Conservation (phyloP, 177 flowering plant genomes). For the Vitis hybrid region DNA sequence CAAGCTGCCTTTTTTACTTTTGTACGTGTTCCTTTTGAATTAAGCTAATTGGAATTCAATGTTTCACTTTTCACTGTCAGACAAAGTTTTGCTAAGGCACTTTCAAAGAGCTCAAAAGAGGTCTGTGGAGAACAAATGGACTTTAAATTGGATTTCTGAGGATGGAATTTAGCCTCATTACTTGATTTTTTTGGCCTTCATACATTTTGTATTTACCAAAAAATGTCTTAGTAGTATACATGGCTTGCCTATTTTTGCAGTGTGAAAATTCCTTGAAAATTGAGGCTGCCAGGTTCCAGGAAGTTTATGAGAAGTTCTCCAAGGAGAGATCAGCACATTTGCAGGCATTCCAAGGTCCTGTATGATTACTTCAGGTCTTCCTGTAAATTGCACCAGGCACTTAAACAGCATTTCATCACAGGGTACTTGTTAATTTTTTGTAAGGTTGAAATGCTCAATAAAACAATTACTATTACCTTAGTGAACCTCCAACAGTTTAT, state of each 20-base stretch:
- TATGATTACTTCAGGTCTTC: not conserved
- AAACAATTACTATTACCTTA: not conserved
- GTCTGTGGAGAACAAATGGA: conserved; percentile 30
- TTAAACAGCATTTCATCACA: not conserved
- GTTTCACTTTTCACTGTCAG: conserved; percentile 31
- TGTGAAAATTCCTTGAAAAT: conserved; percentile 72
- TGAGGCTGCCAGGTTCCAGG: conserved; percentile 72
- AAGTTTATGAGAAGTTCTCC: conserved; percentile 61
- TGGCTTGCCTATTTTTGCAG: conserved; percentile 31
- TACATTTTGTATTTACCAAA: not conserved
- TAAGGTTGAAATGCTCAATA: not conserved
- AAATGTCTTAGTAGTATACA: not conserved
- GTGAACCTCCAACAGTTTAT: not conserved
- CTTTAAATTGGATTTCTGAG: not conserved
- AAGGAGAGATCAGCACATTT: conserved; percentile 71
- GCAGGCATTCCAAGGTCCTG: conserved; percentile 65
- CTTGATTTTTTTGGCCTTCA: conserved; percentile 1
- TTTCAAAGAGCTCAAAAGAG: conserved; percentile 92
- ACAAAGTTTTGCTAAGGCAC: conserved; percentile 72
- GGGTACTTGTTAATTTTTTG: not conserved
- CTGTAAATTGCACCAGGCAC: not conserved
- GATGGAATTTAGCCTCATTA: not conserved
- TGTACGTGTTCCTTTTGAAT: not conserved
- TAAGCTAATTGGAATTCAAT: not conserved
- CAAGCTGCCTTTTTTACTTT: not conserved